phyloP scores from a whole-genome alignment of 2,329 filamentous ascomycete genomes.

The Fusarium sp. region DNA sequence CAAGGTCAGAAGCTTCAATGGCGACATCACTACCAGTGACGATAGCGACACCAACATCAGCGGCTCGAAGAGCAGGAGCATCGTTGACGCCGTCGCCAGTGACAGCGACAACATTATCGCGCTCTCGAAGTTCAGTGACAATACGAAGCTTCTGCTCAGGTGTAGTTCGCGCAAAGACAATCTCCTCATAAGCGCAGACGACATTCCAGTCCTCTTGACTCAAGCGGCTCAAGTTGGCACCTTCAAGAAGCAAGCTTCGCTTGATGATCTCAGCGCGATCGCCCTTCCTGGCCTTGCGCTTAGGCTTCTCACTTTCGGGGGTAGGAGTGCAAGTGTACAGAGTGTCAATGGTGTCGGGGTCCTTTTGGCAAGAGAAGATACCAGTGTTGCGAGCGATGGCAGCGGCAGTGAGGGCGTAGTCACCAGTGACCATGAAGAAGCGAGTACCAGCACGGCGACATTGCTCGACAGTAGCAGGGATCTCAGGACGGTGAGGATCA shows the following conservation, averaged over 20 bases:
- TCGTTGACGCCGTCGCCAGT: slow-evolving; percentile 81
- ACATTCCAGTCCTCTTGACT: slow-evolving; percentile 61
- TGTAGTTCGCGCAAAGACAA: slow-evolving; percentile 77
- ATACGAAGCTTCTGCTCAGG: slow-evolving; percentile 79
- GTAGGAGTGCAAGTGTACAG: slow-evolving; percentile 27
- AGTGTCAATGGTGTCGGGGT: slow-evolving; percentile 51
- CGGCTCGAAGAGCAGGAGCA: slow-evolving; percentile 73
- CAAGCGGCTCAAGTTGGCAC: slow-evolving; percentile 69
- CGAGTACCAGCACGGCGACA: slow-evolving; percentile 60
- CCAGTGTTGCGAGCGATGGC: slow-evolving; percentile 75
- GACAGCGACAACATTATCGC: slow-evolving; percentile 73
- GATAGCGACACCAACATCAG: slow-evolving; percentile 77
- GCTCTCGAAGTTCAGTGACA: slow-evolving; percentile 73
- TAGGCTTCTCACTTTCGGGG: slow-evolving; percentile 22
- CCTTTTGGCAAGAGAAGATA: slow-evolving; percentile 67
- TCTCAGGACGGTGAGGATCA: slow-evolving; percentile 60
- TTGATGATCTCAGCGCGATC: slow-evolving; percentile 16
- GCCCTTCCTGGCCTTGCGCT: slow-evolving; percentile 24
- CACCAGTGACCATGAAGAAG: slow-evolving; percentile 63
- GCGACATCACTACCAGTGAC: slow-evolving; percentile 74
- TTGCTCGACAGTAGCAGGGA: slow-evolving; percentile 55
- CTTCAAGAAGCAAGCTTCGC: slow-evolving; percentile 59
- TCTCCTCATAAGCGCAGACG: slow-evolving; percentile 64
- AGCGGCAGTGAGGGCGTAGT: slow-evolving; percentile 68
- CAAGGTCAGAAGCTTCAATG: slow-evolving; percentile 73